Conservation (phyloP, 768 basidiomycete genomes). For the Xerocomellus dryophilus region DNA sequence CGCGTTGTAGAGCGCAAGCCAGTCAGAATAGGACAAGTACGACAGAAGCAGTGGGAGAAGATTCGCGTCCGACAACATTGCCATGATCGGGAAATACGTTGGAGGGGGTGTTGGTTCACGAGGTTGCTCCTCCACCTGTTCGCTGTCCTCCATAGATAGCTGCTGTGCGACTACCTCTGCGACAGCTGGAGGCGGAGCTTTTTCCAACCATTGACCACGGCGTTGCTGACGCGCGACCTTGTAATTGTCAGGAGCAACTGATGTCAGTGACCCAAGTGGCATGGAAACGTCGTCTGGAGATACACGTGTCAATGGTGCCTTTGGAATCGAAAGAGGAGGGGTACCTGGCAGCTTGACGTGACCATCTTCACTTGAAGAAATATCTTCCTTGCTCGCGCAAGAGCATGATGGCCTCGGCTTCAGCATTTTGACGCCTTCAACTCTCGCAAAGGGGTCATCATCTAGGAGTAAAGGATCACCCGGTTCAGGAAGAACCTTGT, state of each 20-base stretch:
- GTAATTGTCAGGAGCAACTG: conserved; percentile 38
- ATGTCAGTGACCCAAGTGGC: conserved; percentile 2
- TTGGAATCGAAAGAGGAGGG: not conserved
- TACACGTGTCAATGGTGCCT: not conserved
- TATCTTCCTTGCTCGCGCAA: conserved; percentile 4
- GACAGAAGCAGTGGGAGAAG: conserved; percentile 55
- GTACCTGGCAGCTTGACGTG: not conserved
- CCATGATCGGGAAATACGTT: conserved; percentile 48
- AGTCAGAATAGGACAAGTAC: conserved; percentile 70
- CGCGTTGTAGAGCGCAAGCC: conserved; percentile 57
- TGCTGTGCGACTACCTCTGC: conserved; percentile 31
- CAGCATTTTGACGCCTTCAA: conserved; percentile 50
- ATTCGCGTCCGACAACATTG: conserved; percentile 51
- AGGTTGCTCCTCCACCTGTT: conserved; percentile 10
- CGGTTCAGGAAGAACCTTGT: conserved; percentile 9
- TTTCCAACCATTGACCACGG: conserved; percentile 41
- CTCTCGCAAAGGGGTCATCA: conserved; percentile 49
- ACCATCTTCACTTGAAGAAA: conserved; percentile 8
- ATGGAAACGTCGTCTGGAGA: not conserved
- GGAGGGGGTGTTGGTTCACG: conserved; percentile 26
- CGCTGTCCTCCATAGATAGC: conserved; percentile 11
- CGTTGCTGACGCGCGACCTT: conserved; percentile 39
- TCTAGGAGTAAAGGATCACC: conserved; percentile 30
- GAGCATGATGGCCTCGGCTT: conserved; percentile 14
- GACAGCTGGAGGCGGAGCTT: conserved; percentile 35